Evolutionary conservation across 768 basidiomycete species (phyloP).

Genomic region (Baorangia bicolor): DNA sequence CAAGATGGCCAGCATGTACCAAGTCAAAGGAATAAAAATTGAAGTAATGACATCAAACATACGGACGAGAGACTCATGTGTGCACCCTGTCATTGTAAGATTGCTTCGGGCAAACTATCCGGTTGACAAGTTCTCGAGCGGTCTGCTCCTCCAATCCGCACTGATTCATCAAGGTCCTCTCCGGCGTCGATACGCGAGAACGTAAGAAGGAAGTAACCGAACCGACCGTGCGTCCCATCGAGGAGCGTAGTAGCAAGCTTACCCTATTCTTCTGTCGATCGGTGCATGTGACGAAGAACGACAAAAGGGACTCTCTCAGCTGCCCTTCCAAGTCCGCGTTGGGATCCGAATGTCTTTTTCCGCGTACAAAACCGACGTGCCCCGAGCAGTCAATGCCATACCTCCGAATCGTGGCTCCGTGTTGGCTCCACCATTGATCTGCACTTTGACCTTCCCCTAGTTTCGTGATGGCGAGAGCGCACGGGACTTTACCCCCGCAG

Average conservation of each 20-base stretch:
- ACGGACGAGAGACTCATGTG: not conserved
- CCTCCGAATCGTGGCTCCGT: slow-evolving; percentile 15
- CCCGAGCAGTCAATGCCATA: slow-evolving; percentile 23
- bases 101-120: slow-evolving; percentile 6
- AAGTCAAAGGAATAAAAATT: not conserved
- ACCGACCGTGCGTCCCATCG: slow-evolving; percentile 5
- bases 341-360: slow-evolving; percentile 15
- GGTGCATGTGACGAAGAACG: slow-evolving; percentile 14
- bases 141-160: slow-evolving; percentile 21
- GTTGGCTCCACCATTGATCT: slow-evolving; percentile 37
- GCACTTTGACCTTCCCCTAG: slow-evolving; percentile 27
- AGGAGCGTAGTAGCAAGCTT: slow-evolving; percentile 7
- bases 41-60: not conserved
- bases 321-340: slow-evolving; percentile 24
- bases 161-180: slow-evolving; percentile 16
- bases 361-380: slow-evolving; percentile 36
- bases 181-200: slow-evolving; percentile 6
- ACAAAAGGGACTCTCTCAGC: slow-evolving; percentile 24
- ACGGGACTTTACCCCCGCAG: slow-evolving; percentile 26
- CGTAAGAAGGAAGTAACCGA: slow-evolving; percentile 9
- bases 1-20: not conserved
- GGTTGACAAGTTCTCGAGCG: slow-evolving; percentile 19
- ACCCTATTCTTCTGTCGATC: slow-evolving; percentile 10
- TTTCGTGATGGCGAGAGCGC: slow-evolving; percentile 31
- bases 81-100: not conserved